phyloP scores from a whole-genome alignment of 805 yeast genomes.

The Saccharomycopsis selenospora region DNA sequence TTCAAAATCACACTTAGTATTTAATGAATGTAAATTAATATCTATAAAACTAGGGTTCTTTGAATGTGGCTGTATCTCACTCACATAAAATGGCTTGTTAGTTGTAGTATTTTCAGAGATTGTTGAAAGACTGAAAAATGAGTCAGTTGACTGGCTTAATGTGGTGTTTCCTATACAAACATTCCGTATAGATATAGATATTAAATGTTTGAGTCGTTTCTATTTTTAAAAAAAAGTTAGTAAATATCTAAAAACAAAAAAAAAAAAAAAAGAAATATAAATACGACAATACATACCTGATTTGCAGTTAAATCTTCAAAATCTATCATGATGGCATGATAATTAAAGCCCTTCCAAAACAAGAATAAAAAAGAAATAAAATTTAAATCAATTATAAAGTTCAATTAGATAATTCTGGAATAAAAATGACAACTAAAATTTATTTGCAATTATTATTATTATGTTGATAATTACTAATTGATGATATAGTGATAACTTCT shows the following conservation, averaged over 20 bases:
- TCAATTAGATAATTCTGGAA: too few relatives aligned
- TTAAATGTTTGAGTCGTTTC: constrained; percentile 16
- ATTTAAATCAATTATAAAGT: too few relatives aligned
- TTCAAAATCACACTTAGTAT: not conserved
- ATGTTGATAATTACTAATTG: too few relatives aligned
- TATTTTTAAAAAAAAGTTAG: not conserved
- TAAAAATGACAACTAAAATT: too few relatives aligned
- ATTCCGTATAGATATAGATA: constrained; percentile 14
- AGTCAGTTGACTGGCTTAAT: constrained; percentile 1
- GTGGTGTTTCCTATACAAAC: not conserved
- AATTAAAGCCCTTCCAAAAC: too few relatives aligned
- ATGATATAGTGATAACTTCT: too few relatives aligned
- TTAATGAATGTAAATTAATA: constrained; percentile 8
- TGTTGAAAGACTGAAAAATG: constrained; percentile 2
- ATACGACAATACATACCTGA: not conserved
- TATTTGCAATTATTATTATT: too few relatives aligned
- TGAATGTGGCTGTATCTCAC: constrained; percentile 10
- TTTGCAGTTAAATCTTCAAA: not conserved
- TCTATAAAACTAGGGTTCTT: constrained; percentile 15
- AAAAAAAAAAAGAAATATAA: too few relatives aligned
- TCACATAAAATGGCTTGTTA: constrained; percentile 21
- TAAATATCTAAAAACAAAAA: not conserved
- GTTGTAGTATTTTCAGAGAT: not conserved
- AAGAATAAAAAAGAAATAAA: too few relatives aligned
- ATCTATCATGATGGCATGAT: constrained; percentile 1